Percentiles rank a stretch among this genome's conserved stretches.
Evolutionary conservation across 2,329 filamentous ascomycete species (phyloP).

Genomic region (Cordyceps cicadae): DNA sequence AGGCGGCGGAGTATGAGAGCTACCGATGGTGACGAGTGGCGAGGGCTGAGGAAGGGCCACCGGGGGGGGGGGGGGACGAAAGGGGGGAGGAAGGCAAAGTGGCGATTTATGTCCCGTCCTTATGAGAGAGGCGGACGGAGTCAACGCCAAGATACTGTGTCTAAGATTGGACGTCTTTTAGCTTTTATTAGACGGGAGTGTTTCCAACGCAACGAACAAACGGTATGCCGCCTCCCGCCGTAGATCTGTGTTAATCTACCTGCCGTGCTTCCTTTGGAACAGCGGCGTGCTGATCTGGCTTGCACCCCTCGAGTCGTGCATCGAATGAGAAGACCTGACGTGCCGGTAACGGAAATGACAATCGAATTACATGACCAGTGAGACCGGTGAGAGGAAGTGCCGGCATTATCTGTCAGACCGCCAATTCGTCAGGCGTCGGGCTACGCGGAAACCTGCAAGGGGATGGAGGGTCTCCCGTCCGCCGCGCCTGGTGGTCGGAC

Average conservation of each 20-base stretch:
- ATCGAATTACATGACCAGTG: neutral
- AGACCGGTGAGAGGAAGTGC: neutral
- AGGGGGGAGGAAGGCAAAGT: neutral
- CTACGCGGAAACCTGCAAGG: neutral
- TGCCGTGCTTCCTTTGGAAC: neutral
- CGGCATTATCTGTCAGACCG: neutral
- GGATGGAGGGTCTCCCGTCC: neutral
- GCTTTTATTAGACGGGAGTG: neutral
- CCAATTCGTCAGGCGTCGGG: neutral
- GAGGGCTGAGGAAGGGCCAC: neutral
- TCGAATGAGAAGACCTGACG: neutral
- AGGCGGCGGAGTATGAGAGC: constrained; percentile 55
- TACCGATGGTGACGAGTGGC: constrained; percentile 29
- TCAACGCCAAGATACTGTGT: neutral
- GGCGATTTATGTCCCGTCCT: neutral
- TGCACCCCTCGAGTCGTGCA: neutral
- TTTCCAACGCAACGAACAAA: neutral
- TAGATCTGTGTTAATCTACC: neutral
- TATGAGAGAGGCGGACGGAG: neutral
- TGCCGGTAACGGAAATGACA: neutral
- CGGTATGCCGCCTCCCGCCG: neutral
- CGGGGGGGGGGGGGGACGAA: neutral
- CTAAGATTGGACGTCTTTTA: neutral
- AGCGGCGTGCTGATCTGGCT: neutral
- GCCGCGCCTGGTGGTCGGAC: neutral